A percentile compares a stretch with the other conserved stretches of the same genome.
Conservation (phyloP, 345 rosid species). For the Aquilaria malaccensis region DNA sequence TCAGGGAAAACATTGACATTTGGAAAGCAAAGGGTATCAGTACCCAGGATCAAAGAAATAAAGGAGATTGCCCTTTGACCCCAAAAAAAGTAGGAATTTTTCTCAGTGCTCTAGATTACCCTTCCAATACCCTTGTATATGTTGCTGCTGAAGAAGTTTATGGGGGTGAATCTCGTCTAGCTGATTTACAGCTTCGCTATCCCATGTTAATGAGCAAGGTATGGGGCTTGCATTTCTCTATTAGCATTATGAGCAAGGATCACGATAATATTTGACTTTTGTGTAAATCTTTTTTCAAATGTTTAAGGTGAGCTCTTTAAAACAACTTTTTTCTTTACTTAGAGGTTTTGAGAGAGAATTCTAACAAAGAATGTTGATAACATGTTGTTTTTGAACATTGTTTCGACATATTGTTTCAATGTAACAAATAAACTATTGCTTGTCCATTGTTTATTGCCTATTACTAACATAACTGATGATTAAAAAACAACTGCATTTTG, state of each 20-base stretch:
- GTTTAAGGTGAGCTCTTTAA: neutral
- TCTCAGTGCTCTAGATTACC: slow-evolving; percentile 69
- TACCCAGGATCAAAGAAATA: slow-evolving; percentile 64
- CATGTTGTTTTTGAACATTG: too few species aligned
- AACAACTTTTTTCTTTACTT: neutral
- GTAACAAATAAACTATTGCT: too few species aligned
- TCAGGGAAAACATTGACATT: slow-evolving; percentile 59
- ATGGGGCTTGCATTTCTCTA: slow-evolving; percentile 6
- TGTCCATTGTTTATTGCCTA: too few species aligned
- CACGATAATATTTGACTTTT: too few species aligned
- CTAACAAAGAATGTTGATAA: neutral
- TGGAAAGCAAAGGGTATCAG: slow-evolving; percentile 90
- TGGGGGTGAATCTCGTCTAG: slow-evolving; percentile 74
- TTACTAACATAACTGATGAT: too few species aligned
- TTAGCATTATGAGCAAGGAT: neutral
- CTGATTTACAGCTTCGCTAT: slow-evolving; percentile 48
- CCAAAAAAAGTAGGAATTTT: slow-evolving; percentile 88
- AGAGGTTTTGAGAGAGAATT: neutral
- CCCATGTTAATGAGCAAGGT: slow-evolving; percentile 80
- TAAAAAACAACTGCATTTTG: too few species aligned
- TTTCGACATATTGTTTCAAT: too few species aligned
- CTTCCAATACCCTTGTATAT: slow-evolving; percentile 71
- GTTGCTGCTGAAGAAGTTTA: slow-evolving; percentile 92
- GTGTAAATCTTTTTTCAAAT: too few species aligned
- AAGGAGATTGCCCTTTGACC: slow-evolving; percentile 81